Conservation (phyloP, 176 grass and related monocot genomes). For the Phoenix roebelenii region DNA sequence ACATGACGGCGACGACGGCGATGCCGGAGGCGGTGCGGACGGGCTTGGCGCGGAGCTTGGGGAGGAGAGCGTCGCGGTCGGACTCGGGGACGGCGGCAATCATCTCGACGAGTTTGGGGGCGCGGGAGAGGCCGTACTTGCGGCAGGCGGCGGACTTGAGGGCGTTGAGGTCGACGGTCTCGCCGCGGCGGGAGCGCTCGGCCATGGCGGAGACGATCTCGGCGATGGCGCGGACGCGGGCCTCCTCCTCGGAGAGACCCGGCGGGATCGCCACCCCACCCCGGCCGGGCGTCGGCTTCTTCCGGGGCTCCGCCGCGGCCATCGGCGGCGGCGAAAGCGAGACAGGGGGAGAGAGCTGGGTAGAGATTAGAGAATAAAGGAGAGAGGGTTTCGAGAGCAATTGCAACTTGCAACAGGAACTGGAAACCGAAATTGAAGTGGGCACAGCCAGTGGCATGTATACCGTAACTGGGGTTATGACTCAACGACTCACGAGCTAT, state of each 20-base stretch:
- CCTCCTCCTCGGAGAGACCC: conserved; percentile 85
- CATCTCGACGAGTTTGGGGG: conserved; percentile 96
- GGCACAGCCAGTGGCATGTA: too few species aligned
- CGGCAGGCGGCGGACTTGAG: conserved; percentile 94
- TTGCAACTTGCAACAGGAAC: too few species aligned
- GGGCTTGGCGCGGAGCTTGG: conserved; percentile 86
- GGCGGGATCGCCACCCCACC: conserved; percentile 61
- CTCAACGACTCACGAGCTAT: too few species aligned
- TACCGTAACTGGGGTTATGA: too few species aligned
- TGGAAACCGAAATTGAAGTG: too few species aligned
- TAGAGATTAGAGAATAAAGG: too few species aligned
- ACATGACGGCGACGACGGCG: conserved; percentile 98
- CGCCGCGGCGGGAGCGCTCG: conserved; percentile 78
- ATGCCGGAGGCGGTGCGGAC: conserved; percentile 93
- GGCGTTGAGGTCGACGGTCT: conserved; percentile 90
- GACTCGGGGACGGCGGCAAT: conserved; percentile 85
- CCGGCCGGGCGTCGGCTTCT: conserved; percentile 77
- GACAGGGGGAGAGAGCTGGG: too few species aligned
- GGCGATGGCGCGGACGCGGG: conserved; percentile 78
- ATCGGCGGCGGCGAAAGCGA: conserved; percentile 16
- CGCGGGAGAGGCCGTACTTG: conserved; percentile 66
- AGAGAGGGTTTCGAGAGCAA: too few species aligned
- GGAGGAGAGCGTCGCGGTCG: conserved; percentile 72
- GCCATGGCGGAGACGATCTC: conserved; percentile 98
- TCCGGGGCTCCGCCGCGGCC: conserved; percentile 39